Evolutionary conservation across 1,284 basidiomycete species (phyloP).

Genomic region (Cryptococcus floricola): DNA sequence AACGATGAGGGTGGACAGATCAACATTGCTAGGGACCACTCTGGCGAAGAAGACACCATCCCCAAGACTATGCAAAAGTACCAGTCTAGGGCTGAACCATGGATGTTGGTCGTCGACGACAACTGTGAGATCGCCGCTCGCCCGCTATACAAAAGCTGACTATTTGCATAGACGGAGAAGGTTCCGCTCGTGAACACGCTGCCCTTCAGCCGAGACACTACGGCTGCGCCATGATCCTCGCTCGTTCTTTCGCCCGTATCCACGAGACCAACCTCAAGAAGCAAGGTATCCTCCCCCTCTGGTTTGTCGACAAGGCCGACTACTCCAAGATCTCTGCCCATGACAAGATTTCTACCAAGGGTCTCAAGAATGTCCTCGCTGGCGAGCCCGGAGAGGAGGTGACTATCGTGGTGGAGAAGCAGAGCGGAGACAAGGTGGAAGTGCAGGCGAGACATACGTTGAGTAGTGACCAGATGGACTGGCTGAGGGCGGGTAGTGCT

Average conservation of each 20-base stretch:
- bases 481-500: constrained; percentile 80
- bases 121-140: constrained; percentile 54
- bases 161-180: constrained; percentile 67
- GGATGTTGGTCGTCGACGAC: constrained; percentile 93
- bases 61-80: constrained; percentile 83
- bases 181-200: constrained; percentile 81
- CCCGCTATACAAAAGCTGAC: background rate
- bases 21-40: constrained; percentile 76
- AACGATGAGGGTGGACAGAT: constrained; percentile 91
- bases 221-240: constrained; percentile 76
- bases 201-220: constrained; percentile 92
- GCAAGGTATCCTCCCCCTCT: constrained; percentile 88
- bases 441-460: constrained; percentile 80
- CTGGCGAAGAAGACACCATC: constrained; percentile 69
- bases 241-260: constrained; percentile 94
- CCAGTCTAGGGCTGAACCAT: constrained; percentile 74
- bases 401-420: constrained; percentile 64
- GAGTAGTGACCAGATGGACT: constrained; percentile 80
- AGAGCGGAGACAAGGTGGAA: constrained; percentile 60
- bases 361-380: constrained; percentile 56
- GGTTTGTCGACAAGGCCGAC: constrained; percentile 81
- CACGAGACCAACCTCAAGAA: constrained; percentile 99
- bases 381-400: constrained; percentile 50
- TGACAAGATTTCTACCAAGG: constrained; percentile 62
- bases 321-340: constrained; percentile 77